phyloP scores from a whole-genome alignment of 2,329 filamentous ascomycete species.

The Gremmenia infestans region DNA sequence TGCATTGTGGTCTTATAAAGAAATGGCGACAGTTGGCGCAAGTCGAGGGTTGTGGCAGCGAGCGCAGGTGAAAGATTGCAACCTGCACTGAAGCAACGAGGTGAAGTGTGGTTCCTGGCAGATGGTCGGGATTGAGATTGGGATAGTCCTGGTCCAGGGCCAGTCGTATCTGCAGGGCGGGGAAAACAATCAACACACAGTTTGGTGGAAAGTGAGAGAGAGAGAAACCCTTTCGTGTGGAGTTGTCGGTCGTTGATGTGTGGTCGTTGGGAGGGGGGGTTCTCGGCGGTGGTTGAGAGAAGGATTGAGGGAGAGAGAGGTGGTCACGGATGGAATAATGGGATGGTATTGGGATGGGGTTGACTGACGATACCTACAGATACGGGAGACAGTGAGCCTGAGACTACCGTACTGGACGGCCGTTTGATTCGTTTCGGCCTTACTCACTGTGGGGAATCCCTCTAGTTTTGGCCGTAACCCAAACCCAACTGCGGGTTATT shows the following conservation, averaged over 20 bases:
- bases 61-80: constrained; percentile 5
- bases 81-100: not conserved
- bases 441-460: constrained; percentile 11
- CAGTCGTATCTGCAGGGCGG: not conserved
- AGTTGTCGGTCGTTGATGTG: not conserved
- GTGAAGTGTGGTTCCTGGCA: not conserved
- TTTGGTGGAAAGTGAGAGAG: not conserved
- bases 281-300: not conserved
- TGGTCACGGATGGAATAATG: not conserved
- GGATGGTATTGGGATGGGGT: not conserved
- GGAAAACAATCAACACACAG: not conserved
- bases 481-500: not conserved
- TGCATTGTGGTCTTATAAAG: constrained; percentile 21
- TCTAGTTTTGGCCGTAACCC: constrained; percentile 2
- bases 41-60: constrained; percentile 4
- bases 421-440: constrained; percentile 10
- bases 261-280: not conserved
- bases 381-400: constrained; percentile 1
- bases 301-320: not conserved
- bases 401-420: not conserved
- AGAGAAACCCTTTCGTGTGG: not conserved
- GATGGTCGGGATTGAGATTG: not conserved
- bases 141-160: not conserved
- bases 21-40: constrained; percentile 5
- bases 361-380: not conserved